Conservation (phyloP, 2,329 filamentous ascomycete genomes). For the Cercospora janseana region DNA sequence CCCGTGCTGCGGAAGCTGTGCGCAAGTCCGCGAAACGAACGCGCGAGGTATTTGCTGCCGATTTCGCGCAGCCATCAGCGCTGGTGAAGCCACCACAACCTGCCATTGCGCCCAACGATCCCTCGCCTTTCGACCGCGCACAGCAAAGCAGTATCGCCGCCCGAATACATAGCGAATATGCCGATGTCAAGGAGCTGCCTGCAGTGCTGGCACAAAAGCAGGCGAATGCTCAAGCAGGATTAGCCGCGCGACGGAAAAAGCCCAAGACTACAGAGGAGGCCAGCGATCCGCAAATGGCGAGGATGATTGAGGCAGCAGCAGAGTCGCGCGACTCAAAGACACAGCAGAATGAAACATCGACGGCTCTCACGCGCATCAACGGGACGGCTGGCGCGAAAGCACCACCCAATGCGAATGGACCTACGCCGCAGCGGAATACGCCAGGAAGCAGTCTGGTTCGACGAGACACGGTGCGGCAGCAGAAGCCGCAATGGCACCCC, state of each 20-base stretch:
- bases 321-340: conserved; percentile 45
- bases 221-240: conserved; percentile 57
- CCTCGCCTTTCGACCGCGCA: conserved; percentile 45
- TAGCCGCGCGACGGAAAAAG: conserved; percentile 64
- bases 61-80: conserved; percentile 48
- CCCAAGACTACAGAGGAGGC: conserved; percentile 55
- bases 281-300: conserved; percentile 57
- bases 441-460: conserved; percentile 60
- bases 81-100: conserved; percentile 44
- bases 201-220: conserved; percentile 76
- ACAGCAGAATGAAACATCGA: conserved; percentile 52
- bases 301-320: conserved; percentile 65
- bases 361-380: conserved; percentile 56
- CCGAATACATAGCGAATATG: conserved; percentile 72
- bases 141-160: conserved; percentile 52
- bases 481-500: conserved; percentile 90
- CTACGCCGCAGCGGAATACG: conserved; percentile 51
- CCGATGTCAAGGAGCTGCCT: conserved; percentile 72
- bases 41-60: conserved; percentile 54
- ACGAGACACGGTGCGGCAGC: conserved; percentile 62
- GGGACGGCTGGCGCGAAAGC: conserved; percentile 42
- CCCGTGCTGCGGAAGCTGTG: conserved; percentile 35
- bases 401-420: conserved; percentile 57
- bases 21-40: conserved; percentile 54
- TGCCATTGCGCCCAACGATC: conserved; percentile 46